Base-by-base conservation (phyloP, 2,329 filamentous ascomycete genomes). In the Calonectria leucothoes region DNA sequence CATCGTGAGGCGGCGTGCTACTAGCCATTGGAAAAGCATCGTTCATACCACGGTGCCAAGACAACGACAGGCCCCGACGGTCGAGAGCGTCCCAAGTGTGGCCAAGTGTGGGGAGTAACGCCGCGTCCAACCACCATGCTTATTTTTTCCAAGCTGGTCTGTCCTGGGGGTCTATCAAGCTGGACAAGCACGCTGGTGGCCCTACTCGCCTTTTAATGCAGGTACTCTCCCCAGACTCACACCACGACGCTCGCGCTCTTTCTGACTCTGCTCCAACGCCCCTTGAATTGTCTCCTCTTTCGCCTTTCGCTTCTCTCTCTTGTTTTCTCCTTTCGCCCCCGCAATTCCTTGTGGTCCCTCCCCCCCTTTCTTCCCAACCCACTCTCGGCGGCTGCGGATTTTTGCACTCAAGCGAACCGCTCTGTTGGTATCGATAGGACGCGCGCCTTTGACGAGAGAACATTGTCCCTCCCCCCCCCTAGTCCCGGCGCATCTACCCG, bases 351-450 rank as follows among this genome's bases (percentile, higher is more conserved):
- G 78, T 75, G 74, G 77, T 76, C 74, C 76, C 71, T 74, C 71
- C 76, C 55, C 45, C 76, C 76, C 74, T 64, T 48, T 51, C 31
- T 48, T 67, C 65, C 63, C 75, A 80, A 80, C 75, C 78, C 80
- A 79, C 77, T 78, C 61, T 77, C 67, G 74, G 74, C 66, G 75
- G 78, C 73, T 67, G 75, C 74, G 73, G 69, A 74, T 73, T 80
- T 77, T 76, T 78, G 77, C 76, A 76, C 78, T 77, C 71, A 79
- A 78, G 78, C 78, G 77, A 82, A 81, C 78, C 80, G 77, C 68
- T 73, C 76, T 78, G 74, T 74, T 82, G 78, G 78, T 77, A 81
- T 79, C 71, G 76, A 77, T 73, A 78, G 73, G 76, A 78, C 78
- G 75, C 70, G 72, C 66, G 52, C 74, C 73, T 70, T 64, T 66